These are phyloP conservation scores for Cercophora newfieldiana DNA, from an alignment of 495 filamentous ascomycete species.

Conservation along the genomic window DNA sequence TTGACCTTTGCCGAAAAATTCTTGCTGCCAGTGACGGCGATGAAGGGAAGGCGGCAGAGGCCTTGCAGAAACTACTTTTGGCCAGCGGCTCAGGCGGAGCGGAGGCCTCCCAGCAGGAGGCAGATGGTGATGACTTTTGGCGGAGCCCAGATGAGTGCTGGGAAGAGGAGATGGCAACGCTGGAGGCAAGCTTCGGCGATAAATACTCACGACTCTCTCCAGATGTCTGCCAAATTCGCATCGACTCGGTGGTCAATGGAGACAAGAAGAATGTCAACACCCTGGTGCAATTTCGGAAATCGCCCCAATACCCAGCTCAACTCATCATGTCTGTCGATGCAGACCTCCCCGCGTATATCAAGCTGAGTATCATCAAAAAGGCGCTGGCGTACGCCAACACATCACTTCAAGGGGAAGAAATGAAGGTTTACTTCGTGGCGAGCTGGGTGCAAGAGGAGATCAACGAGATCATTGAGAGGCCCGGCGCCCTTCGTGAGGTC, in stretches of 20 bases:
- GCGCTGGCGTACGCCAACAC: conserved; percentile 66
- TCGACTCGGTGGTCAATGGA: conserved; percentile 49
- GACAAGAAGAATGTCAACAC: conserved; percentile 44
- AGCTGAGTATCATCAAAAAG: conserved; percentile 82
- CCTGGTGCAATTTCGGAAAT: conserved; percentile 51
- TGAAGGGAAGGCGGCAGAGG: conserved; percentile 77
- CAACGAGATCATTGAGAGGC: conserved; percentile 71
- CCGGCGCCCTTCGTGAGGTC: conserved; percentile 80
- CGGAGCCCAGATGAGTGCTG: conserved; percentile 60
- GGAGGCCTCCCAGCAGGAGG: conserved; percentile 10
- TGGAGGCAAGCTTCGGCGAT: conserved; percentile 78
- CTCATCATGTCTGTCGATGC: conserved; percentile 72
- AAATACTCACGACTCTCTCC: conserved; percentile 57
- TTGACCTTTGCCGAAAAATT: conserved; percentile 74
- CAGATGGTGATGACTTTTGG: conserved; percentile 40
- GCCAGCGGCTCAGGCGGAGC: conserved; percentile 39
- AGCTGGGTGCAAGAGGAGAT: conserved; percentile 88
- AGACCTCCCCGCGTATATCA: conserved; percentile 85
- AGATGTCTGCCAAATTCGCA: conserved; percentile 63
- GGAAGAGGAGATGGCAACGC: conserved; percentile 77
- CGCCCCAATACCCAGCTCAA: conserved; percentile 69
- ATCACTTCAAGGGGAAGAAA: conserved; percentile 73
- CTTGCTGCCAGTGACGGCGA: conserved; percentile 67
- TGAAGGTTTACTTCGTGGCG: conserved; percentile 80
- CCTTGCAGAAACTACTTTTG: conserved; percentile 69